A percentile compares a stretch with the other conserved stretches of the same genome.
Conservation (phyloP, 331 rosid species). For the Acacia concinna region DNA sequence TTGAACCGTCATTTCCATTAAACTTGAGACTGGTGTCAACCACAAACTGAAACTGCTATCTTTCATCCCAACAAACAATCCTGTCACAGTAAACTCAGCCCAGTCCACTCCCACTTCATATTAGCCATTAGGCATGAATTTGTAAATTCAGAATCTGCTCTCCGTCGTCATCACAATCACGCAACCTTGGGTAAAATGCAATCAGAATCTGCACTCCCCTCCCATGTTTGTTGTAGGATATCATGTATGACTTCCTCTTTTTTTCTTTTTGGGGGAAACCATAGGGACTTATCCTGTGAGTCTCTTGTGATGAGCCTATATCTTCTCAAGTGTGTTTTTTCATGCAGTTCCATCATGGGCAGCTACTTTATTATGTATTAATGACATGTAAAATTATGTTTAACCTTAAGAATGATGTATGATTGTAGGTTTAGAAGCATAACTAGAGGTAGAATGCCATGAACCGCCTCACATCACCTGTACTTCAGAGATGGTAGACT, state of each 20-base stretch:
- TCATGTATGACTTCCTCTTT: background rate
- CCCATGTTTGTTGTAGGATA: background rate
- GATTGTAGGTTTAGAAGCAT: constrained; percentile 42
- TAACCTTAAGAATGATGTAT: constrained; percentile 30
- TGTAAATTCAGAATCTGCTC: background rate
- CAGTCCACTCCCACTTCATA: background rate
- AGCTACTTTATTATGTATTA: background rate
- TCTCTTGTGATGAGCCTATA: background rate
- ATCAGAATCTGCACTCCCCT: too few species aligned
- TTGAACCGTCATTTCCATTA: background rate
- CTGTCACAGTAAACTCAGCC: background rate
- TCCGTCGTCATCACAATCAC: background rate
- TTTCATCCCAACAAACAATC: background rate
- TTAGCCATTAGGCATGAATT: background rate
- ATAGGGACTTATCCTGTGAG: background rate
- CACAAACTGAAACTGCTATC: background rate
- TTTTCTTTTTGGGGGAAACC: background rate
- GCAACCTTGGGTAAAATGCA: background rate
- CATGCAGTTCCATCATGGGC: background rate
- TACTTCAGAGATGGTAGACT: constrained; percentile 33
- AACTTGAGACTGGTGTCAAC: background rate
- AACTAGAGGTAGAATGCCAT: constrained; percentile 34
- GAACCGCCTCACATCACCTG: constrained; percentile 32
- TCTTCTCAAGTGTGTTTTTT: background rate
- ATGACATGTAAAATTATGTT: constrained; percentile 12